Percentiles rank a stretch among this genome's conserved stretches.
phyloP scores from a whole-genome alignment of 2,329 filamentous ascomycete genomes.

The Aspergillus niger region DNA sequence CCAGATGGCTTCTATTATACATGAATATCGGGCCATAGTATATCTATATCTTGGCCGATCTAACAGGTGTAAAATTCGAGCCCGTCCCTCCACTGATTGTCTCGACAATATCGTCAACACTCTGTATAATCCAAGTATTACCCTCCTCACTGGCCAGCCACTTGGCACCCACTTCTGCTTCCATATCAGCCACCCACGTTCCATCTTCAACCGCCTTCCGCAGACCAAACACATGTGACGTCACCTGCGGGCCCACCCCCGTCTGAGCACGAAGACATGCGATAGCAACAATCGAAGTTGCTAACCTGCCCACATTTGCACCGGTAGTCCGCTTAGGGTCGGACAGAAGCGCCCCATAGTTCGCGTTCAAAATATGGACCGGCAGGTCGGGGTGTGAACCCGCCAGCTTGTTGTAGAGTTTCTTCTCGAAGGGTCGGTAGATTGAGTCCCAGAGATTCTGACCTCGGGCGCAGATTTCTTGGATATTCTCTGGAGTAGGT shows the following conservation, averaged over 20 bases:
- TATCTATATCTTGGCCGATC: conserved; percentile 32
- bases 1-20: not conserved
- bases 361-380: conserved; percentile 72
- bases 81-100: conserved; percentile 51
- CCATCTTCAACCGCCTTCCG: conserved; percentile 74
- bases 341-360: conserved; percentile 73
- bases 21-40: not conserved
- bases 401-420: conserved; percentile 70
- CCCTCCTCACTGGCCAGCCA: conserved; percentile 69
- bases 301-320: conserved; percentile 64
- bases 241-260: conserved; percentile 78
- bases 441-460: conserved; percentile 72
- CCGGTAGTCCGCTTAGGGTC: conserved; percentile 60
- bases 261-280: conserved; percentile 76
- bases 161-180: conserved; percentile 55
- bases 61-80: conserved; percentile 59
- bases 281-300: conserved; percentile 74
- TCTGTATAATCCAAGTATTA: conserved; percentile 63
- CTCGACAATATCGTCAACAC: conserved; percentile 62
- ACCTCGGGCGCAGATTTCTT: conserved; percentile 60
- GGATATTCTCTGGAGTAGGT: conserved; percentile 56
- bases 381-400: conserved; percentile 79
- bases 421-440: conserved; percentile 72
- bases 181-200: conserved; percentile 52
- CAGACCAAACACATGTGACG: conserved; percentile 79